Base-by-base conservation (phyloP, 2,329 filamentous ascomycete genomes). In the Phyllachora maydis region DNA sequence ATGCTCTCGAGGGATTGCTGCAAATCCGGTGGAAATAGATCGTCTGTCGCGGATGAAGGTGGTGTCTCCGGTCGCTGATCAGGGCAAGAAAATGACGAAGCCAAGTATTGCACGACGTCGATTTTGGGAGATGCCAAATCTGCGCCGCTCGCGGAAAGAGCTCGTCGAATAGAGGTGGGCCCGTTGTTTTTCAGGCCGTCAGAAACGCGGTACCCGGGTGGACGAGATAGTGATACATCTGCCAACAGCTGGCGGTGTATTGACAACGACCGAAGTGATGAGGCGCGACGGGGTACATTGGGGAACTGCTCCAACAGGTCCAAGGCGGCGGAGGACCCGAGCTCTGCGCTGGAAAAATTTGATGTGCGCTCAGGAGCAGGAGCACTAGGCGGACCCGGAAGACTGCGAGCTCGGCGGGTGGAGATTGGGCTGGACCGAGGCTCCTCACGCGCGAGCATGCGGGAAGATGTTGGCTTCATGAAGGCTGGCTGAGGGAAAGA, bases 391-490 rank as follows among this genome's bases (percentile, higher is more conserved):
- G 32, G 18, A 10, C 34, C 35, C 2, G 36, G 33, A 5, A 39
- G 33, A 24, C 35, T 39, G n/a, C 30, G 28, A 21, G 37, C 27
- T 9, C 37, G 31, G 14, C 30, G 32, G 12, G 23, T 18, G 15
- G 17, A 26, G 11, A 23, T 30, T 10, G 31, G 22, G 5, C 18
- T 21, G 17, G 30, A 11, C n/a, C 22, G 31, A 11, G 33, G 33
- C 35, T 59, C 59, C 22, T 65, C 55, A 22, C 64, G 52, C n/a
- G 64, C 61, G 22, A 53, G 43, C 64, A 69, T 68, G 13, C 58
- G 52, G 26, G 47, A 50, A 10, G 53, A 49, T 18, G 50, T 65
- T 14, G 64, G 64, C 21, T 58, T 50, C 30, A 69, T 60, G 32
- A 63, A 69, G 1, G 59, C 60, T 5, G 59, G 52, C 11, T 49